Base-by-base conservation (phyloP, 202 grass and related monocot species). In the Carex sylvatica region DNA sequence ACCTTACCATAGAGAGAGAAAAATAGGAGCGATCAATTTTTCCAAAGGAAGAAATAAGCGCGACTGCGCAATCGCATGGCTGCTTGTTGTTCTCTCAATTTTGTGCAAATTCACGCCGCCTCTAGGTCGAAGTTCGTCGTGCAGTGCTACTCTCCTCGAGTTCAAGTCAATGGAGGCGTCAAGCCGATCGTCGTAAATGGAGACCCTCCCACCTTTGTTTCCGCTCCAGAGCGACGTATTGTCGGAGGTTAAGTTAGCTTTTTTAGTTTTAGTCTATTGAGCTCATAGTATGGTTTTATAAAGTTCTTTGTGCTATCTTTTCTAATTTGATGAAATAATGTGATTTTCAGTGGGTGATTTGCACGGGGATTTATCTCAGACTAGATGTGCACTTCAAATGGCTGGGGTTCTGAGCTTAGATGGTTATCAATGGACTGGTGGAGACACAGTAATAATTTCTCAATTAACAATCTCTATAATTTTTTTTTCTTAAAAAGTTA, bases 311-410 rank as follows among this genome's bases (percentile, higher is more conserved):
- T 51, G 20, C 40, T 51, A 74, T 22, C 38, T 77, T 35, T 9
- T 78, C 5, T 11, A 15, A 80, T 68, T 30, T 42, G 24, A 49
- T 74, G 14, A 20, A 69, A 30, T 19, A 42, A 22, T 81, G 66
- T 65, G 28, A 82, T 61, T 81, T 73, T 71, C 88, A 98, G 95
- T 98, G 59, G 95, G 95, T 4, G 96, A 99, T 78, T 84, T 92
- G 78, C 96, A 99, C 35, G 96, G 96, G 1, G 96, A 99, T 82
- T 78, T 99, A n/a, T 78, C 84, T 85, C 93, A 99, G 76, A 95
- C 93, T 40, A 83, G 88, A 36, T 67, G 83, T 28, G 96, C 93
- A 26, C 89, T 99, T 28, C 66, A 85, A 84, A 79, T 92, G 78
- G 91, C 96, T 47, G 93, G 96, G 14, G 78, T 99, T 67, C 80